Base-by-base conservation (phyloP, 306 rosid genomes). In the Elaeagnus macrophylla region DNA sequence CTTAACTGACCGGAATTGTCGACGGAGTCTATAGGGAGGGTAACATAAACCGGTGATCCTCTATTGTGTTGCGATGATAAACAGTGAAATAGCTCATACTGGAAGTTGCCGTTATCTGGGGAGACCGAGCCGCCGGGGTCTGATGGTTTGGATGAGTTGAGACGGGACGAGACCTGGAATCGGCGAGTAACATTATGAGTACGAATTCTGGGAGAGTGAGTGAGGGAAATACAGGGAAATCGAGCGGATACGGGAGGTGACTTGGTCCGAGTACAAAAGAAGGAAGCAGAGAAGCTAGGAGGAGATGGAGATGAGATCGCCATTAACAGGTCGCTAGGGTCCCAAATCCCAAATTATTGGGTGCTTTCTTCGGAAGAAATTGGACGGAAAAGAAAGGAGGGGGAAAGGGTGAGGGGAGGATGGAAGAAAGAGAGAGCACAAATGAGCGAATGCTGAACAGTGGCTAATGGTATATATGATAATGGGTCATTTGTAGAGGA, bases 11-110 rank as follows among this genome's bases (percentile, higher is more conserved):
- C 85, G 7, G 54, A 70, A 0, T 41, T 18, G 1, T 74, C 70
- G 0, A 89, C 84, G 1, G 81, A 61, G 19, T 76, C 75, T 32
- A 77, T 47, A 0, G 97, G 94, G 3, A 89, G 83, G 45, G 81
- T 81, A 20, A 85, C 95, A 60, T 66, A 86, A 5, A 86, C 95
- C 17, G 89, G 79, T 25, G 82, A 77, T 41, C 89, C 95, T 0
- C 55, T 65, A 47, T 67, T 72, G 13, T 79, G 86, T 57, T 83
- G 81, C 12, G 80, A 79, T 0, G 80, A 63, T 41, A 72, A 75
- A 3, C 72, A 79, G 32, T 88, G 91, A 42, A 83, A 81, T 52
- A 85, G 85, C 71, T 89, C 86, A 51, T 83, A 81, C 39, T 77
- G 72, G 12, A 52, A 39, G 6, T 80, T 93, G 6, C 80, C 86